These are phyloP conservation scores for Phytophthora niederhauseri DNA, from an alignment of 352 stramenopile genomes.

Conservation along the genomic window DNA sequence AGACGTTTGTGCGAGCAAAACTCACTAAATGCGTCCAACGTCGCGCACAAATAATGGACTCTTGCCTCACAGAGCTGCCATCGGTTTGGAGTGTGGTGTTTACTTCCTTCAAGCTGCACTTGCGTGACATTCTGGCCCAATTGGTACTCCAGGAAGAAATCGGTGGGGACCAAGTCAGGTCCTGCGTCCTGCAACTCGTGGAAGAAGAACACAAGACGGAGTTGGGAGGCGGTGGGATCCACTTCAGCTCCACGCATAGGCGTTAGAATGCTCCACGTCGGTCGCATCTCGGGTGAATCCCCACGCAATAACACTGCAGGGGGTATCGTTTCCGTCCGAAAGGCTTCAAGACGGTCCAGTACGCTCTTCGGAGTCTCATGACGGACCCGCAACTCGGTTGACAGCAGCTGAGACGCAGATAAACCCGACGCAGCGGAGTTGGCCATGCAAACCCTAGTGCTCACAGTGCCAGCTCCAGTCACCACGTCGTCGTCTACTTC, in stretches of 20 bases:
- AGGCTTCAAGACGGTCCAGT: conserved; percentile 21
- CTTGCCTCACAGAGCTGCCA: conserved; percentile 84
- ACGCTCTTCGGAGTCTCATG: conserved; percentile 23
- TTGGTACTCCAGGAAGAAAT: conserved; percentile 86
- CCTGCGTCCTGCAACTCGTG: conserved; percentile 83
- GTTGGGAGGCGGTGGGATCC: conserved; percentile 71
- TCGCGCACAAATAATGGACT: conserved; percentile 71
- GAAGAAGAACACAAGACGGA: conserved; percentile 83
- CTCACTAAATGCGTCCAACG: conserved; percentile 68
- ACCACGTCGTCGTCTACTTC: conserved; percentile 8
- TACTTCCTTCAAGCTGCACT: conserved; percentile 78
- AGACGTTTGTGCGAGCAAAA: conserved; percentile 72
- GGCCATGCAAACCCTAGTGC: conserved; percentile 15
- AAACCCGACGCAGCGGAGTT: conserved; percentile 25
- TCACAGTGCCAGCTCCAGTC: neutral
- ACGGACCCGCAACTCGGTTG: conserved; percentile 19
- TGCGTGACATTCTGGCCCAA: conserved; percentile 62
- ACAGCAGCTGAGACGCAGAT: conserved; percentile 18
- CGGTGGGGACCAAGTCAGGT: conserved; percentile 49
- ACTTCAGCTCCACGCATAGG: conserved; percentile 48
- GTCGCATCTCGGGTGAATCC: conserved; percentile 19
- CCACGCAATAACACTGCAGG: conserved; percentile 21
- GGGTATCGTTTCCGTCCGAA: conserved; percentile 32
- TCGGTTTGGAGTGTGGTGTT: conserved; percentile 77
- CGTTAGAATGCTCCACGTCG: conserved; percentile 22